Base-by-base conservation (phyloP, 176 grass and related monocot species). In the Dendrocalamus sinicus region DNA sequence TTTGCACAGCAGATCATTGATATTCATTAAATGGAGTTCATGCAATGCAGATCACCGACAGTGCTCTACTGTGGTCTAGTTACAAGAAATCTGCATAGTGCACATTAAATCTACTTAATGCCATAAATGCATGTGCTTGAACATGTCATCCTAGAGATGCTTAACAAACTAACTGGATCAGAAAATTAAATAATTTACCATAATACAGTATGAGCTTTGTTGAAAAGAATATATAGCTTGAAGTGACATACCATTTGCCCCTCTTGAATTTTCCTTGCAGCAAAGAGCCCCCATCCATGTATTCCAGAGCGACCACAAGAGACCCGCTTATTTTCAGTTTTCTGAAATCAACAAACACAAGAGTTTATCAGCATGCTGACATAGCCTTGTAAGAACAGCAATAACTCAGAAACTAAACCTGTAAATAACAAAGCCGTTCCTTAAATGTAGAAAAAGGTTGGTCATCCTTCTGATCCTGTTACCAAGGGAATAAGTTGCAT, bases 261-360 rank as follows among this genome's bases (percentile, higher is more conserved):
- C 65, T 90, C 92, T 73, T 98, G 93, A 90, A 98, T 94, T 84
- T 91, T 95, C 87, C 75, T 89, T 63, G 84, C 75, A 86, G 96
- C 96, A 82, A 98, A 98, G 20, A 98, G 91, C 13, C 96, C 96
- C 96, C 93, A 98, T 81, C 96, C 96, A 87, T 98, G 96, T 86
- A 98, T 94, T 85, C 96, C 93, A 70, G 96, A 98, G 58, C 87
- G 91, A 50, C 96, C 96, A 79, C 76, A 92, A n/a, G 78, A 96
- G 55, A 98, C 86, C 83, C 91, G 93, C 73, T 85, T 68, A 24
- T 92, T 89, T 89, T 98, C 96, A 60, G 87, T 96, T 86, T 68
- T 94, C 96, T 98, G 96, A 35, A 84, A 88, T 86, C 43, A 88
- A 65, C 10, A 84, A 84, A 40, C 60, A 50, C 72, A n/a, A n/a